These are phyloP conservation scores for Kwoniella bestiolae DNA, from an alignment of 768 basidiomycete species.

Conservation along the genomic window DNA sequence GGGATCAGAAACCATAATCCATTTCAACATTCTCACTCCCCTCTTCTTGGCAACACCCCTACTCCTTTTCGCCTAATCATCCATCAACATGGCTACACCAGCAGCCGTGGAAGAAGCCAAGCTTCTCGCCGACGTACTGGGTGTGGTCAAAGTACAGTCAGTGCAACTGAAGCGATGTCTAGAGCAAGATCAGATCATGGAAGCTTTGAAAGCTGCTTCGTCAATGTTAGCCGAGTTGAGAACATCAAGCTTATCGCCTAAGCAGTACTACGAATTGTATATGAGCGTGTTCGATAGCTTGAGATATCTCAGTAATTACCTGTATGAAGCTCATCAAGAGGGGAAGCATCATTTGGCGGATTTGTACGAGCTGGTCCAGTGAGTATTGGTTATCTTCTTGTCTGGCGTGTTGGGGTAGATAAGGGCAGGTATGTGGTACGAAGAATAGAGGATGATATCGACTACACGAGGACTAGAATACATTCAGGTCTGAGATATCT, in stretches of 20 bases:
- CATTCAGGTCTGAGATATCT: no score
- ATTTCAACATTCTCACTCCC: background rate
- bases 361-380: constrained; percentile 99
- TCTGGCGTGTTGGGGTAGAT: no score
- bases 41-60: background rate
- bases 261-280: constrained; percentile 99
- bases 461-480: no score
- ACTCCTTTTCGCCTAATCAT: background rate
- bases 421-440: no score
- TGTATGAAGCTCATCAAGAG: constrained; percentile 91
- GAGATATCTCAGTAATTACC: constrained; percentile 84
- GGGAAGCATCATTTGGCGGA: constrained; percentile 95
- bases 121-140: constrained; percentile 53
- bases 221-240: constrained; percentile 95
- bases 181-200: constrained; percentile 96
- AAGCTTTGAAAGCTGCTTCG: constrained; percentile 94
- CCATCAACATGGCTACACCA: background rate
- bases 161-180: constrained; percentile 94
- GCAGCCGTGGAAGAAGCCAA: constrained; percentile 51
- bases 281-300: constrained; percentile 99
- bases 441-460: no score
- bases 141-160: constrained; percentile 63
- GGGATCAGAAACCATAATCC: background rate
- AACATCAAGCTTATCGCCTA: constrained; percentile 83
- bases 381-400: constrained; percentile 54